Evolutionary conservation across 257 asterid species (phyloP).

Genomic region (Voacanga thouarsii): DNA sequence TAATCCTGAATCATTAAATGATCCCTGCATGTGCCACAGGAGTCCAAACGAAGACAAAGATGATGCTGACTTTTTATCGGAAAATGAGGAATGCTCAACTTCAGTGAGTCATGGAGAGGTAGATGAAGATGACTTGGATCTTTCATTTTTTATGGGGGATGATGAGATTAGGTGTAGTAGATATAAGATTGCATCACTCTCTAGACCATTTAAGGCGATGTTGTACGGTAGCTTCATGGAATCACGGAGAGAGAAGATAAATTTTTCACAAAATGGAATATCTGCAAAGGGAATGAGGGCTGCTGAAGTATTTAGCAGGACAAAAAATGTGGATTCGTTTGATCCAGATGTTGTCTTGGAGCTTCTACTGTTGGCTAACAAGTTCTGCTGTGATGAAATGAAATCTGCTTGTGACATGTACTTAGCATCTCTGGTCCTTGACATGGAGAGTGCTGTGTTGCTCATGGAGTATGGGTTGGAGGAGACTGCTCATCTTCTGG

Average conservation of each 20-base stretch:
- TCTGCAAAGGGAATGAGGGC: slow-evolving; percentile 71
- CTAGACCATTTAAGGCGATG: slow-evolving; percentile 77
- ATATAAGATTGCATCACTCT: slow-evolving; percentile 67
- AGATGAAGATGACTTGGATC: slow-evolving; percentile 56
- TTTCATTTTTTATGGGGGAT: slow-evolving; percentile 72
- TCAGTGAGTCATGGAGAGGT: slow-evolving; percentile 41
- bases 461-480: slow-evolving; percentile 75
- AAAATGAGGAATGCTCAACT: slow-evolving; percentile 62
- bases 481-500: slow-evolving; percentile 77
- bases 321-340: slow-evolving; percentile 50
- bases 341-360: slow-evolving; percentile 66
- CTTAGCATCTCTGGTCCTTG: slow-evolving; percentile 64
- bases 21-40: slow-evolving; percentile 53
- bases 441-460: slow-evolving; percentile 59
- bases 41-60: slow-evolving; percentile 26
- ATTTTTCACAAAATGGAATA: slow-evolving; percentile 63
- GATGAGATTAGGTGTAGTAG: slow-evolving; percentile 85
- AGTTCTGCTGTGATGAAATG: slow-evolving; percentile 81
- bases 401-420: slow-evolving; percentile 72
- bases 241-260: slow-evolving; percentile 67
- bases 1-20: slow-evolving; percentile 74
- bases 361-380: slow-evolving; percentile 67
- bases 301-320: slow-evolving; percentile 73
- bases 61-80: slow-evolving; percentile 21
- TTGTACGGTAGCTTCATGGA: slow-evolving; percentile 79